These are phyloP conservation scores for Aspergillus fumigatiaffinis DNA, from an alignment of 2,329 filamentous ascomycete genomes.

Conservation along the genomic window DNA sequence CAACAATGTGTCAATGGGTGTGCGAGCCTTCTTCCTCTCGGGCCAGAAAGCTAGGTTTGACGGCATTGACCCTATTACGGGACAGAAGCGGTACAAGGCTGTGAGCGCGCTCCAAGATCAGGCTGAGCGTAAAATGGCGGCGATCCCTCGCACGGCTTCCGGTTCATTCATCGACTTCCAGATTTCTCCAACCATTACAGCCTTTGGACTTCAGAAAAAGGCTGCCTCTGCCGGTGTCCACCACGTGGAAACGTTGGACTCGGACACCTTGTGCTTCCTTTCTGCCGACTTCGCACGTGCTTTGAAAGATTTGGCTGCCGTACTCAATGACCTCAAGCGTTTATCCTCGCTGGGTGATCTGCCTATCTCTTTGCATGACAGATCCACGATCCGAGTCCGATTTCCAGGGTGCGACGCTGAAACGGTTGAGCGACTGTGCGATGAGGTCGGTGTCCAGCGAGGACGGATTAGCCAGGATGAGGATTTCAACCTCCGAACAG, in stretches of 20 bases:
- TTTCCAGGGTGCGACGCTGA: slow-evolving; percentile 87
- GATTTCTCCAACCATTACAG: slow-evolving; percentile 84
- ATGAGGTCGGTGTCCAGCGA: slow-evolving; percentile 78
- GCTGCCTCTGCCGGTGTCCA: slow-evolving; percentile 23
- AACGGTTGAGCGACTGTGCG: slow-evolving; percentile 76
- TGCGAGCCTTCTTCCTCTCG: slow-evolving; percentile 87
- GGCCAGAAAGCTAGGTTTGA: slow-evolving; percentile 87
- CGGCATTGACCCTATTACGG: slow-evolving; percentile 63
- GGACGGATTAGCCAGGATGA: slow-evolving; percentile 76
- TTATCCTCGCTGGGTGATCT: slow-evolving; percentile 77
- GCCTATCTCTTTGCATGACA: slow-evolving; percentile 68
- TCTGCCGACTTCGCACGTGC: slow-evolving; percentile 84
- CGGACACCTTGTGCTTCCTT: slow-evolving; percentile 78
- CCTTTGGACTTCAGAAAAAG: slow-evolving; percentile 54
- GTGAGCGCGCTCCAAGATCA: slow-evolving; percentile 74
- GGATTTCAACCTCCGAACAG: slow-evolving; percentile 65
- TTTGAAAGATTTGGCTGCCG: slow-evolving; percentile 73
- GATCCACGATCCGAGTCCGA: slow-evolving; percentile 68
- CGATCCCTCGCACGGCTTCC: slow-evolving; percentile 50
- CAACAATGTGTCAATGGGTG: slow-evolving; percentile 89
- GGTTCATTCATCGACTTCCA: slow-evolving; percentile 88
- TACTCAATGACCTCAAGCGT: slow-evolving; percentile 76
- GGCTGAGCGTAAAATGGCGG: slow-evolving; percentile 63
- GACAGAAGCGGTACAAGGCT: slow-evolving; percentile 73
- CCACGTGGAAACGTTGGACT: slow-evolving; percentile 64